A percentile compares a stretch with the other conserved stretches of the same genome.
Evolutionary conservation across 2,329 filamentous ascomycete species (phyloP).

Genomic region (Aspergillus sojae): DNA sequence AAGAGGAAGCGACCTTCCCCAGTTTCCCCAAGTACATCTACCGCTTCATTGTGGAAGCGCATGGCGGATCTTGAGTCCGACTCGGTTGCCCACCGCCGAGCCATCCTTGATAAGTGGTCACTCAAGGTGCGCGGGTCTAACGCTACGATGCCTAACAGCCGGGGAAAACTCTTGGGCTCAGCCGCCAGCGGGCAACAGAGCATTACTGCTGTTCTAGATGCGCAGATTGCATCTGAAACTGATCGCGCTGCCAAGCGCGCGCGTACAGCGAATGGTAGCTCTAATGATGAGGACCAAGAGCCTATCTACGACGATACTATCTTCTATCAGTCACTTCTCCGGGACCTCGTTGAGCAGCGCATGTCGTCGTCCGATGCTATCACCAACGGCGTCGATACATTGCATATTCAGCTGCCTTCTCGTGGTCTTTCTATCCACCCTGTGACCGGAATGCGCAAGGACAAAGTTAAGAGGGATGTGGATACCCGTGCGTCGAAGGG

Average conservation of each 20-base stretch:
- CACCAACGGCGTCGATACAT: constrained; percentile 50
- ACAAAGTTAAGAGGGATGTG: constrained; percentile 77
- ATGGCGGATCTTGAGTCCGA: constrained; percentile 68
- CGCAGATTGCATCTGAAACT: constrained; percentile 46
- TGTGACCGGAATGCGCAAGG: constrained; percentile 48
- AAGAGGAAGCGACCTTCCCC: constrained; percentile 56
- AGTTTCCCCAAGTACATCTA: constrained; percentile 54
- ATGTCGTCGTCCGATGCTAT: constrained; percentile 61
- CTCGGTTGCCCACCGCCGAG: constrained; percentile 64
- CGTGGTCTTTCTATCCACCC: constrained; percentile 38
- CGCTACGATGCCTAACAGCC: constrained; percentile 56
- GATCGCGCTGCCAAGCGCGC: constrained; percentile 37
- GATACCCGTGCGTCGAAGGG: constrained; percentile 96
- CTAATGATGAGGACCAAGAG: constrained; percentile 39
- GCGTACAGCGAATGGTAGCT: constrained; percentile 22
- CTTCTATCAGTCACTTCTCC: constrained; percentile 91
- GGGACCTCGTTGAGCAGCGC: constrained; percentile 89
- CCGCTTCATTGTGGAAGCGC: constrained; percentile 70
- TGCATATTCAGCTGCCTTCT: constrained; percentile 40
- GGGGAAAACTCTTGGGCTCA: constrained; percentile 63
- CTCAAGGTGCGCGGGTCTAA: constrained; percentile 65
- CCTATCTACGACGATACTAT: constrained; percentile 88
- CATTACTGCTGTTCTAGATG: constrained; percentile 48
- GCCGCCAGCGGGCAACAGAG: constrained; percentile 55
- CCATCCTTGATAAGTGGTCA: constrained; percentile 87